Base-by-base conservation (phyloP, 1,284 basidiomycete genomes). In the Pseudozyma thailandica region DNA sequence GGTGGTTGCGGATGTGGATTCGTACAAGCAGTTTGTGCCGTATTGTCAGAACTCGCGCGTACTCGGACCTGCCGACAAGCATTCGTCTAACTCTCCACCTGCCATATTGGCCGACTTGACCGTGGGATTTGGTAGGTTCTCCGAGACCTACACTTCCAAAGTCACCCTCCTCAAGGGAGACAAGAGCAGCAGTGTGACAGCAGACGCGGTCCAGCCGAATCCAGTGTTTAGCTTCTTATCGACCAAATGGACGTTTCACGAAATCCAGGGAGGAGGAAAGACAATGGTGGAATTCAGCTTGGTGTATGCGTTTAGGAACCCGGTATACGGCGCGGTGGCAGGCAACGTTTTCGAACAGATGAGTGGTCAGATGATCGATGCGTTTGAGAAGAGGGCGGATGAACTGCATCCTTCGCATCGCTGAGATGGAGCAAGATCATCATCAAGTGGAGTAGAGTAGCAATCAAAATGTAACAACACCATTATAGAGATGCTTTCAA, bases 21-120 rank as follows among this genome's bases (percentile, higher is more conserved):
- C 91, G 5, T 98, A 98, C 84, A 87, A 89, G 12, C 85, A 85
- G 48, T 98, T 97, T 80, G 86, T 98, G 45, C 95, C 95, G 0
- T 97, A 93, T 83, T 97, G 94, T 85, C 89, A 88, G 16, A 85
- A 85, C 27, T 92, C 93, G 2, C 88, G 88, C 23, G 88, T 96
- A 41, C 84, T 94, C 50, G 43, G 65, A 42, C 35, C 58, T 12
- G 45, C 60, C 23, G n/a, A n/a, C n/a, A 13, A 46, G 9, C 26
- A 27, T 3, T 9, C 23, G 13, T 15, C 13, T 1, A 20, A 30
- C 1, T 6, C 37, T 4, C n/a, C 54, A 3, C 26, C 25, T 4
- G 50, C 45, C 23, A 50, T 76, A 3, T 46, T 93, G 38, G 94
- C 91, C 9, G 92, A 97, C 81, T 85, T 98, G 57, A 89, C 89